A percentile compares a stretch with the other conserved stretches of the same genome.
Evolutionary conservation across 169 alveolate genomes (phyloP).

Genomic region (Plasmodium gonderi): DNA sequence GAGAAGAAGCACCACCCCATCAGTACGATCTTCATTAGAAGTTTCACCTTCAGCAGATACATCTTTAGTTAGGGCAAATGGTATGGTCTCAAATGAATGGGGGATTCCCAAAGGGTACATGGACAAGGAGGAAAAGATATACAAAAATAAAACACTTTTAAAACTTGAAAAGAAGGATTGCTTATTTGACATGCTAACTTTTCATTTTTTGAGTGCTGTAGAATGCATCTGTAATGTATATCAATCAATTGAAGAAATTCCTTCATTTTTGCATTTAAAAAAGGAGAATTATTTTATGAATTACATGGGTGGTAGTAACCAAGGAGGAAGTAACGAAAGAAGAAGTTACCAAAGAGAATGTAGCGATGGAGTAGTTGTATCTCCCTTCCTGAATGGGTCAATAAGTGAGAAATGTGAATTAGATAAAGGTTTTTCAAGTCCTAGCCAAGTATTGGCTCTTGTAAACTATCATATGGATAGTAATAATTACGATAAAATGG

Average conservation of each 20-base stretch:
- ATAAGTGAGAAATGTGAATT: not conserved
- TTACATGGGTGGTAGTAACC: not conserved
- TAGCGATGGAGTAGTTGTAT: not conserved
- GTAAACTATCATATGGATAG: not conserved
- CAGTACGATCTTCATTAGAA: not conserved
- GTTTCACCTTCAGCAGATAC: not conserved
- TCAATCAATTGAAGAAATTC: constrained; percentile 37
- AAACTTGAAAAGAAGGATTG: constrained; percentile 47
- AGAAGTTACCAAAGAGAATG: not conserved
- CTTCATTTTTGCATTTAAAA: constrained; percentile 53
- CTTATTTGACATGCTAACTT: constrained; percentile 10
- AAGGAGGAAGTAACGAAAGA: not conserved
- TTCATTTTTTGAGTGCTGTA: constrained; percentile 26
- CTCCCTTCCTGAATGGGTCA: not conserved
- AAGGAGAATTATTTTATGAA: not conserved
- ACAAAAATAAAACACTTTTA: constrained; percentile 11
- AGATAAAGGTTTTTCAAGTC: not conserved
- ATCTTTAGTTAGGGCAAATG: not conserved
- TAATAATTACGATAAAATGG: not conserved
- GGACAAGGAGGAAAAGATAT: not conserved
- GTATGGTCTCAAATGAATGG: not conserved
- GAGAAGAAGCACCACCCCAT: not conserved
- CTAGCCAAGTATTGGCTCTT: not conserved
- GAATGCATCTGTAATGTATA: constrained; percentile 40
- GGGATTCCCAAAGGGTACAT: constrained; percentile 6